Evolutionary conservation across 2,329 filamentous ascomycete genomes (phyloP).

Genomic region (Kalmusia sp.): DNA sequence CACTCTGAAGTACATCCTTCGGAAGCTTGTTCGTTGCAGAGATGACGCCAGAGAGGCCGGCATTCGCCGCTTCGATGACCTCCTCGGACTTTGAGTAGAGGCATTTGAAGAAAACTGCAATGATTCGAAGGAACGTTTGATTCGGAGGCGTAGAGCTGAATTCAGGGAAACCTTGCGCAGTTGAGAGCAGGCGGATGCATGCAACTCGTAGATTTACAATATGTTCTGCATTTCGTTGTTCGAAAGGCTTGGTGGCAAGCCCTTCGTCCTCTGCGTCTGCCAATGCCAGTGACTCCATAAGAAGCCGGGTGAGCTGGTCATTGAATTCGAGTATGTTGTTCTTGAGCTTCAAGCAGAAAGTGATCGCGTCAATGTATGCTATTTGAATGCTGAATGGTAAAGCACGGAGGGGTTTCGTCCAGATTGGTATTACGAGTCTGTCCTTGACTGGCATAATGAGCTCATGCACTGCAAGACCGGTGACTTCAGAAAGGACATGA

Average conservation of each 20-base stretch:
- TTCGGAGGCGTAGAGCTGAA: slow-evolving; percentile 80
- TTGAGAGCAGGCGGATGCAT: slow-evolving; percentile 90
- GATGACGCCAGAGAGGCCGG: slow-evolving; percentile 85
- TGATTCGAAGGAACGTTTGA: slow-evolving; percentile 69
- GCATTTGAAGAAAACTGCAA: slow-evolving; percentile 97
- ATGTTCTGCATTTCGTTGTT: slow-evolving; percentile 93
- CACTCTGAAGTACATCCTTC: slow-evolving; percentile 93
- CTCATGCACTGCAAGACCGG: slow-evolving; percentile 82
- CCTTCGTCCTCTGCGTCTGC: slow-evolving; percentile 95
- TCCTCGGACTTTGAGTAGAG: slow-evolving; percentile 91
- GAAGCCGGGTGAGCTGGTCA: slow-evolving; percentile 84
- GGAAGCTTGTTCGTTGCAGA: slow-evolving; percentile 89
- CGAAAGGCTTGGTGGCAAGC: slow-evolving; percentile 81
- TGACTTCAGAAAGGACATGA: slow-evolving; percentile 78
- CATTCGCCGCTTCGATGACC: slow-evolving; percentile 92
- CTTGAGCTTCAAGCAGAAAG: slow-evolving; percentile 89
- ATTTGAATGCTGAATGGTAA: slow-evolving; percentile 95
- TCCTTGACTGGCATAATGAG: slow-evolving; percentile 90
- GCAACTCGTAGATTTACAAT: slow-evolving; percentile 92
- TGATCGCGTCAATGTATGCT: slow-evolving; percentile 97
- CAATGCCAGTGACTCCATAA: slow-evolving; percentile 92
- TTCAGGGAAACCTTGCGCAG: slow-evolving; percentile 90
- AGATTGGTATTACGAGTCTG: slow-evolving; percentile 86
- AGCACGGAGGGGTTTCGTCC: slow-evolving; percentile 90
- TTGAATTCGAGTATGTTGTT: slow-evolving; percentile 90